Evolutionary conservation across 2,329 filamentous ascomycete genomes (phyloP).

Genomic region (Phaeosphaeriaceae sp.): DNA sequence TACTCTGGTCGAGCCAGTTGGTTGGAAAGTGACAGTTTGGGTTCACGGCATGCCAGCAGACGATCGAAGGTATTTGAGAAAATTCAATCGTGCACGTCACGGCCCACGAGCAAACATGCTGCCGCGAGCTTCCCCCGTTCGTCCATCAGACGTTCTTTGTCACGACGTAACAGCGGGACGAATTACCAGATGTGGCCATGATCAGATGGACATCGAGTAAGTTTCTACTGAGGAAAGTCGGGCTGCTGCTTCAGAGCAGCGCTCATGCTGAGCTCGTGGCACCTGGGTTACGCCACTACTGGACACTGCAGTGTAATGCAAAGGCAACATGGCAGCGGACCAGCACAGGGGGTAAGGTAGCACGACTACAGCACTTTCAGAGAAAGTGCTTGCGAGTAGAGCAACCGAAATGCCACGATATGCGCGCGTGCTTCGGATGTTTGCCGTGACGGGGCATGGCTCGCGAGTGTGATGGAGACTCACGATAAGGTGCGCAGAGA

Average conservation of each 20-base stretch:
- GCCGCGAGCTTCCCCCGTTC: slow-evolving; percentile 19
- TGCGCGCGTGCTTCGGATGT: slow-evolving; percentile 7
- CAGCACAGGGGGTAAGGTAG: background rate
- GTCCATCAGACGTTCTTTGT: slow-evolving; percentile 33
- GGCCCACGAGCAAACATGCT: slow-evolving; percentile 14
- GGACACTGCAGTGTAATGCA: slow-evolving; percentile 31
- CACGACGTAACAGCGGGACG: slow-evolving; percentile 27
- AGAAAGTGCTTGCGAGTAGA: background rate
- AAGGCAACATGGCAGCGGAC: slow-evolving; percentile 35
- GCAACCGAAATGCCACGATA: slow-evolving; percentile 6
- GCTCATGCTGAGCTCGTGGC: slow-evolving; percentile 24
- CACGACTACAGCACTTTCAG: background rate
- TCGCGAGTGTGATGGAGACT: background rate
- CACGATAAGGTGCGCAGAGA: slow-evolving; percentile 16
- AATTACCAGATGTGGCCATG: slow-evolving; percentile 24
- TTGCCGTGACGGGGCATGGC: slow-evolving; percentile 8
- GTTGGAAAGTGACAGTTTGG: slow-evolving; percentile 12
- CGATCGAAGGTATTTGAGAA: slow-evolving; percentile 25
- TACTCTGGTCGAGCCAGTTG: slow-evolving; percentile 4
- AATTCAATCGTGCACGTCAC: slow-evolving; percentile 28
- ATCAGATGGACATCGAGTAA: background rate
- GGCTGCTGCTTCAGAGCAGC: slow-evolving; percentile 8
- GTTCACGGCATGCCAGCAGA: slow-evolving; percentile 7
- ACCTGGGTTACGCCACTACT: slow-evolving; percentile 17
- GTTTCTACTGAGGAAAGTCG: background rate